A percentile compares a stretch with the other conserved stretches of the same genome.
Evolutionary conservation across 495 filamentous ascomycete genomes (phyloP).

Genomic region (Oidiodendron maius): DNA sequence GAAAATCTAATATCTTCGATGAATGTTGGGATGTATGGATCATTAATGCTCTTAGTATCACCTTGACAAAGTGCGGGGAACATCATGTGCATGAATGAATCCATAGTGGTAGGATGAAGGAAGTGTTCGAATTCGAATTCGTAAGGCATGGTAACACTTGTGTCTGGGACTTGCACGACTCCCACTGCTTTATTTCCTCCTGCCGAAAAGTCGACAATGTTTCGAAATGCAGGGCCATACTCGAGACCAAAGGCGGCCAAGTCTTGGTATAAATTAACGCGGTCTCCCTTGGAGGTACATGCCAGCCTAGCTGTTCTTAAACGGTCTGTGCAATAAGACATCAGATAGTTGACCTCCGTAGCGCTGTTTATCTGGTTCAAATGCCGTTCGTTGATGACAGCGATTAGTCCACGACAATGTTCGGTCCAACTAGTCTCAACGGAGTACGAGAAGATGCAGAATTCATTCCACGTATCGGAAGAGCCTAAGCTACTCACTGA

Average conservation of each 20-base stretch:
- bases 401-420: not conserved
- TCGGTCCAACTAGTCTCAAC: not conserved
- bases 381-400: no score
- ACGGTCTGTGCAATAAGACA: no score
- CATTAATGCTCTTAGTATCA: not conserved
- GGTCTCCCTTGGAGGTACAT: no score
- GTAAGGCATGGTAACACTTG: conserved; percentile 29
- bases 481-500: not conserved
- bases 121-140: conserved; percentile 34
- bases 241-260: no score
- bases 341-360: no score
- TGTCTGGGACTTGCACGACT: conserved; percentile 26
- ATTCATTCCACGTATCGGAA: not conserved
- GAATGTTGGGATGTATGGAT: not conserved
- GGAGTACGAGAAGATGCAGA: not conserved
- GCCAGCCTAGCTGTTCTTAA: no score
- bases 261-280: no score
- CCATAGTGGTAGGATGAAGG: conserved; percentile 38
- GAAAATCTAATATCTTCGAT: no score
- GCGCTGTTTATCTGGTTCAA: no score
- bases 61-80: not conserved
- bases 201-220: no score
- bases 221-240: no score
- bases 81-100: conserved; percentile 8
- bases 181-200: no score